Evolutionary conservation across 1,139 yeast genomes (phyloP).

Genomic region (Taphrina betulina): DNA sequence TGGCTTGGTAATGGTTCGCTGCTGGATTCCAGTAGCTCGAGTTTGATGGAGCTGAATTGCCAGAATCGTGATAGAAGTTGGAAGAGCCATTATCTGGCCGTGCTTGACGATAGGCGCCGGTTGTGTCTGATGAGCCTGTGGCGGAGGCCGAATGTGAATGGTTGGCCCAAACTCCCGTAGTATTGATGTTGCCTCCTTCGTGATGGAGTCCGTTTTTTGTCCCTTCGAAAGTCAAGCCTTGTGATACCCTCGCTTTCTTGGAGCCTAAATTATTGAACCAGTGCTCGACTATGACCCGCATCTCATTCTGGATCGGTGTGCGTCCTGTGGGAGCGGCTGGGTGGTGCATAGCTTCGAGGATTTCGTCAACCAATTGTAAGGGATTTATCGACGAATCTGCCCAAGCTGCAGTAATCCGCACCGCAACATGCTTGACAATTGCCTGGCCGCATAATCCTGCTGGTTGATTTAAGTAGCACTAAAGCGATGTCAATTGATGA

Average conservation of each 20-base stretch:
- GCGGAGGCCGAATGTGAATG: too few species aligned
- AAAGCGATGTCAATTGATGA: constrained; percentile 1
- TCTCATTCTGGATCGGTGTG: constrained; percentile 37
- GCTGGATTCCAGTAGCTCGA: too few species aligned
- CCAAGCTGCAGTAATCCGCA: constrained; percentile 48
- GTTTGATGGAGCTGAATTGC: too few species aligned
- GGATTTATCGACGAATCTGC: constrained; percentile 37
- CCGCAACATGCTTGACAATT: constrained; percentile 54
- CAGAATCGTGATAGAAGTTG: too few species aligned
- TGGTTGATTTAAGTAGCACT: constrained; percentile 41
- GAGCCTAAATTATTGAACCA: constrained; percentile 38
- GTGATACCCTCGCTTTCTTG: constrained; percentile 33
- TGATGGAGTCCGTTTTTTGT: constrained; percentile 39
- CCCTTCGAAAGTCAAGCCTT: constrained; percentile 39
- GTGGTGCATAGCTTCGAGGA: constrained; percentile 40
- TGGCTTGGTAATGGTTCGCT: too few species aligned
- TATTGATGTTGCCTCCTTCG: constrained; percentile 20
- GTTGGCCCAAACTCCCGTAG: constrained; percentile 15
- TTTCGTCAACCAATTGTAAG: constrained; percentile 35
- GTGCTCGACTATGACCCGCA: constrained; percentile 37
- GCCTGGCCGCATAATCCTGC: constrained; percentile 56
- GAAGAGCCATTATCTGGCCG: too few species aligned
- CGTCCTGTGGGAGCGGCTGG: constrained; percentile 38
- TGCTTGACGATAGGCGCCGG: too few species aligned
- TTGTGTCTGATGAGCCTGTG: too few species aligned